A percentile compares a stretch with the other conserved stretches of the same genome.
These are phyloP conservation scores for Cercis canadensis DNA, from an alignment of 306 rosid genomes.

Conservation along the genomic window DNA sequence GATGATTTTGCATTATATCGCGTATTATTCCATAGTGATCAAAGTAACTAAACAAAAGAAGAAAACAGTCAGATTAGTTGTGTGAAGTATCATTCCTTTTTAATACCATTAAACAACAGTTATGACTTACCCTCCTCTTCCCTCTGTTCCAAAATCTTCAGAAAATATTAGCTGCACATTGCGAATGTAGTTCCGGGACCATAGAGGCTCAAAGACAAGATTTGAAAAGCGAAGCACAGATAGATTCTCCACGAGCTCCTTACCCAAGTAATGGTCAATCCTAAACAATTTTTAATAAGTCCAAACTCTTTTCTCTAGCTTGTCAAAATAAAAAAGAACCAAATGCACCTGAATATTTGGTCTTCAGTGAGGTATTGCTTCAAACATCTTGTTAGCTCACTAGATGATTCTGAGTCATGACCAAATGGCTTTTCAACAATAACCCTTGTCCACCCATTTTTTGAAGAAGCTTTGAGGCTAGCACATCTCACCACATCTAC, in stretches of 20 bases:
- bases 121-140: slow-evolving; percentile 86
- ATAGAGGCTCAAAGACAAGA: slow-evolving; percentile 92
- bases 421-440: slow-evolving; percentile 99
- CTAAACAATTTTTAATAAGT: slow-evolving; percentile 47
- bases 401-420: slow-evolving; percentile 81
- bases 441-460: slow-evolving; percentile 91
- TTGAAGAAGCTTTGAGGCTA: slow-evolving; percentile 81
- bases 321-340: slow-evolving; percentile 11
- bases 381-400: slow-evolving; percentile 77
- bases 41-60: slow-evolving; percentile 64
- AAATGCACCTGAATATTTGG: slow-evolving; percentile 84
- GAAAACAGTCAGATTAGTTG: slow-evolving; percentile 28
- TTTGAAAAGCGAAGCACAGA: slow-evolving; percentile 98
- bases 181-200: slow-evolving; percentile 91
- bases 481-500: slow-evolving; percentile 87
- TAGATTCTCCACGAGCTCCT: slow-evolving; percentile 97
- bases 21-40: slow-evolving; percentile 91
- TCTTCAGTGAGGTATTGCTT: slow-evolving; percentile 88
- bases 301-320: slow-evolving; percentile 36
- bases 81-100: slow-evolving; percentile 22
- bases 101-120: slow-evolving; percentile 27
- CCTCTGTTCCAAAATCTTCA: slow-evolving; percentile 98
- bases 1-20: slow-evolving; percentile 99
- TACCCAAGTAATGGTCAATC: slow-evolving; percentile 99
- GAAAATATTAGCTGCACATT: slow-evolving; percentile 95